Percentiles rank a stretch among this genome's conserved stretches.
Evolutionary conservation across 1,284 basidiomycete genomes (phyloP).

Genomic region (Heimioporus punctisporus): DNA sequence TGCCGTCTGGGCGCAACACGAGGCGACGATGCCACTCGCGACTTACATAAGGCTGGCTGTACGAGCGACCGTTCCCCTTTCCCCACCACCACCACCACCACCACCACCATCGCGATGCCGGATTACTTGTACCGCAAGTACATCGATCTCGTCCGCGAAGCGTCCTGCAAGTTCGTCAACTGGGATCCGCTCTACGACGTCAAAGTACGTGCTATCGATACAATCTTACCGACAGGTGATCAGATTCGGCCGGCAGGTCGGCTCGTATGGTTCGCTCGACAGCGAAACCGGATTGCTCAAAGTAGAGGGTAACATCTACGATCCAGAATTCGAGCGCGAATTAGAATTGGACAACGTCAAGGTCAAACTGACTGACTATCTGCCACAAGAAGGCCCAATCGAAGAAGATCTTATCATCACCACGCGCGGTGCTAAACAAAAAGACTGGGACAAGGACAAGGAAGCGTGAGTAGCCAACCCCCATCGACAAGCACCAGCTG

Average conservation of each 20-base stretch:
- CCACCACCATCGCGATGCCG: no score
- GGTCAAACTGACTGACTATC: slow-evolving; percentile 18
- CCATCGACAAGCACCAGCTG: not conserved
- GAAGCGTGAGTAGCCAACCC: slow-evolving; percentile 2
- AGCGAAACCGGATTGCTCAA: slow-evolving; percentile 19
- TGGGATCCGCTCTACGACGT: slow-evolving; percentile 26
- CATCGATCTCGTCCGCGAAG: slow-evolving; percentile 24
- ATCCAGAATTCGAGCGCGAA: slow-evolving; percentile 21
- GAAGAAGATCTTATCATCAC: slow-evolving; percentile 25
- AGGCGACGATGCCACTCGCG: no score
- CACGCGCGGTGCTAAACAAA: slow-evolving; percentile 10
- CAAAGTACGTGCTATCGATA: slow-evolving; percentile 12
- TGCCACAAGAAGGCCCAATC: slow-evolving; percentile 12
- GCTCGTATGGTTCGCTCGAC: slow-evolving; percentile 26
- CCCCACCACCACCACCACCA: no score
- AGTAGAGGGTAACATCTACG: slow-evolving; percentile 30
- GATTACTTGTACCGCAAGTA: slow-evolving; percentile 20
- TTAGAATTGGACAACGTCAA: slow-evolving; percentile 11
- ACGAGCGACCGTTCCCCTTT: no score
- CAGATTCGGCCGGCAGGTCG: slow-evolving; percentile 21
- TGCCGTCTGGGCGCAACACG: no score
- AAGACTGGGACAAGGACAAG: slow-evolving; percentile 1
- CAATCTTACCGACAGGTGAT: not conserved
- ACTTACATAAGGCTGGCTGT: no score
- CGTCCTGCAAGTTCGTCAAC: slow-evolving; percentile 29